phyloP scores from a whole-genome alignment of 371 early-diverging fungal species.

The Mortierella sp. region DNA sequence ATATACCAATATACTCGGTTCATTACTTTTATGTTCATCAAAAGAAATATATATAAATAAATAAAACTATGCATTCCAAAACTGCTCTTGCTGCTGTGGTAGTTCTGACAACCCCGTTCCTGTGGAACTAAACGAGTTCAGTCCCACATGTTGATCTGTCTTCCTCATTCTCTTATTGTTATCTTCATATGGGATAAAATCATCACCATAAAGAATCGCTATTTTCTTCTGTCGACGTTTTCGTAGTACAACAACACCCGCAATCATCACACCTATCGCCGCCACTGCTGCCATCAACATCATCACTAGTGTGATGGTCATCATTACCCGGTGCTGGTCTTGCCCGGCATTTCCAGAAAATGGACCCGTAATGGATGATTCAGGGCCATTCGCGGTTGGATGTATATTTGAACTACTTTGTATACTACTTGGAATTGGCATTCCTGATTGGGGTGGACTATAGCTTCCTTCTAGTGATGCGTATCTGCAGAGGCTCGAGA shows the following conservation, averaged over 20 bases:
- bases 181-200: not conserved
- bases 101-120: conserved; percentile 5
- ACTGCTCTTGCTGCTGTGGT: conserved; percentile 29
- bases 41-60: too few relatives aligned
- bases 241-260: not conserved
- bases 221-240: not conserved
- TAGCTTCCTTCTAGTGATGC: not conserved
- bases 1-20: too few relatives aligned
- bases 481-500: not conserved
- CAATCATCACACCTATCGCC: not conserved
- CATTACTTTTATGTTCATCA: too few relatives aligned
- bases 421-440: not conserved
- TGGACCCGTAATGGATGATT: not conserved
- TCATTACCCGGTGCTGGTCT: not conserved
- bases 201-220: not conserved
- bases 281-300: not conserved
- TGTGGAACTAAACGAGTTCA: conserved; percentile 13
- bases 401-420: not conserved
- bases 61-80: conserved; percentile 23
- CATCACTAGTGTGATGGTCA: not conserved
- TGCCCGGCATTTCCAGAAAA: not conserved
- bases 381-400: not conserved
- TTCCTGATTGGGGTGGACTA: not conserved
- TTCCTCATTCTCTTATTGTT: not conserved
- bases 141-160: not conserved